Evolutionary conservation across 2,329 filamentous ascomycete species (phyloP), one percentile per base, ranked within the genome.

Genomic region (Ceratocystis colombiana): DNA sequence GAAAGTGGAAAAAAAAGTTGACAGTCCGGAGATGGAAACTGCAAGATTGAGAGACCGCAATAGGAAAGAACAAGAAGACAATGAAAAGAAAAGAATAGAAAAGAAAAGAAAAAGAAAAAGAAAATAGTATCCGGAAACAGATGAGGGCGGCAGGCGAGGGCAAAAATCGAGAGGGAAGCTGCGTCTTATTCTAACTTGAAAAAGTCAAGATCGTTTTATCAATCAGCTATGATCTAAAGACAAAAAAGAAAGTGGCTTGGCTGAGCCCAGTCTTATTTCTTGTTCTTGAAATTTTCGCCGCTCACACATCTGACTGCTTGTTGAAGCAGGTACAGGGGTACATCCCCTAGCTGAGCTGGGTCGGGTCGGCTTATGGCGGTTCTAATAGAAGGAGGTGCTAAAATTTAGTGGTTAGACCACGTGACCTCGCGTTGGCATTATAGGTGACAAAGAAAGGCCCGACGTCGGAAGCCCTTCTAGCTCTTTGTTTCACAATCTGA

Each of bases 191-290:
- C 30, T 57, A 30, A 17, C 53, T 57, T 17, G 5, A 57, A 28
- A 12, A 30, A 17, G 15, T 22, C 22, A 57, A 30, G 20, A 28
- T 30, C n/a, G 10, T 28, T 57, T 57, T 57, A 57, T 57, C 53
- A 57, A 57, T 57, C 53, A 4, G 53, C 53, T 17, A 17, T 30
- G 28, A 57, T 57, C 53, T 41, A 53, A 53, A 30, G 53, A 57
- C 53, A n/a, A 30, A 17, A 30, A 57, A 57, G 15, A 7, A 30
- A 22, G n/a, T 48, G 46, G 46, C 46, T 55, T 22, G 53, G 53
- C 53, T 57, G 22, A 57, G 30, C 37, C 10, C 53, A 25, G 22
- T 57, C 28, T 28, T 28, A 28, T n/a, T 30, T 12, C 53, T 17
- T 28, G 28, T 30, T 57, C 10, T 57, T 15, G 15, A 57, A 53